Percentiles rank a stretch among this genome's conserved stretches.
phyloP scores from a whole-genome alignment of 495 filamentous ascomycete species.

The Neurospora tetraspora region DNA sequence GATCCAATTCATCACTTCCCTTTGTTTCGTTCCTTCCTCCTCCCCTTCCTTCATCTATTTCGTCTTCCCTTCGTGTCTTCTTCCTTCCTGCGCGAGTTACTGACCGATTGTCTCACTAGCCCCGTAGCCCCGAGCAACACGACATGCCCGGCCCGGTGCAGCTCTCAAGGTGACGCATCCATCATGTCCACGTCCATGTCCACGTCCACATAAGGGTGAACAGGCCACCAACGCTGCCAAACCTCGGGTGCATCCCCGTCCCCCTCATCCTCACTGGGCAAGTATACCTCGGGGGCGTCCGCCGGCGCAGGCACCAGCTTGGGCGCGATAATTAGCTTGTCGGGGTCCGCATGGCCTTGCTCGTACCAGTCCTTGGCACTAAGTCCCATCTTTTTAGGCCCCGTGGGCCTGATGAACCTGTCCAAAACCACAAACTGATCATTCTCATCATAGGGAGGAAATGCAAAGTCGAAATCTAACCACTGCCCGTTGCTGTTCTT shows the following conservation, averaged over 20 bases:
- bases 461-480: not conserved
- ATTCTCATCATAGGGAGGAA: not conserved
- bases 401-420: not conserved
- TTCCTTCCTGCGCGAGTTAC: not conserved
- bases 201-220: not conserved
- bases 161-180: not conserved
- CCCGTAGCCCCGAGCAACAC: not conserved
- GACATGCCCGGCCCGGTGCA: not conserved
- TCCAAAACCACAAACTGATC: not conserved
- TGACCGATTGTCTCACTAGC: not conserved
- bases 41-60: not conserved
- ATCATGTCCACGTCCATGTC: not conserved
- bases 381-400: too few relatives aligned
- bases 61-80: not conserved
- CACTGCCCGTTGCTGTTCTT: not conserved
- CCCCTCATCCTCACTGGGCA: not conserved
- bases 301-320: not conserved
- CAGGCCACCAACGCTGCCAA: not conserved
- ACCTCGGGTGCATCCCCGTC: not conserved
- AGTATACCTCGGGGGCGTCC: not conserved
- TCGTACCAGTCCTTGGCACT: not conserved
- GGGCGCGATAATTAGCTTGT: not conserved
- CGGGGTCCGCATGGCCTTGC: not conserved
- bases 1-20: too few relatives aligned
- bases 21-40: not conserved